Conservation (phyloP, 345 rosid species). For the Diplotaxis tenuifolia region DNA sequence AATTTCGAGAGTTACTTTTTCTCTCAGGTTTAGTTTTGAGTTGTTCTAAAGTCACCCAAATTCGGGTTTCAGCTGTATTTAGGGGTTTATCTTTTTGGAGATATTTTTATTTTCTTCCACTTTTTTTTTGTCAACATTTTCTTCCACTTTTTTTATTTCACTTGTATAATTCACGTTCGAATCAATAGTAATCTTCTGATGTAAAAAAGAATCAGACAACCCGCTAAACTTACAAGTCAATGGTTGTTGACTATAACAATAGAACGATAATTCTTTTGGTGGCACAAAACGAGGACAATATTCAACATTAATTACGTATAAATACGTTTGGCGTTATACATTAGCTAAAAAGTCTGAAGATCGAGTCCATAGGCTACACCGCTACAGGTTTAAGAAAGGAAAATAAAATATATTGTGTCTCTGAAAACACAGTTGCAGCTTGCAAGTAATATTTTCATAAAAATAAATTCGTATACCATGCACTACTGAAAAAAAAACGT, state of each 20-base stretch:
- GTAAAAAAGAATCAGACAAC: not conserved
- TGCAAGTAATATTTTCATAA: not conserved
- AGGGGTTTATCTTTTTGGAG: not conserved
- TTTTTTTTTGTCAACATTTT: not conserved
- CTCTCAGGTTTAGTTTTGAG: no score
- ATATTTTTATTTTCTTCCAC: not conserved
- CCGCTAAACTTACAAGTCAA: constrained; percentile 13
- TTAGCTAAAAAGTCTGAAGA: not conserved
- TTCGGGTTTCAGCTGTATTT: not conserved
- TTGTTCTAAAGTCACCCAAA: not conserved
- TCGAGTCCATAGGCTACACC: not conserved
- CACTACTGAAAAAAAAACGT: not conserved
- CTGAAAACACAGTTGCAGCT: not conserved
- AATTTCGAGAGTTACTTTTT: not conserved
- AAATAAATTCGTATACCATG: not conserved
- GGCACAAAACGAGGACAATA: not conserved
- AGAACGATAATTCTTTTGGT: not conserved
- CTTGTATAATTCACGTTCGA: not conserved
- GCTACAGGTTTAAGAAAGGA: not conserved
- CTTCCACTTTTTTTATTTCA: not conserved
- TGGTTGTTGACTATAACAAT: not conserved
- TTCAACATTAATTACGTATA: not conserved
- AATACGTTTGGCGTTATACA: constrained; percentile 1
- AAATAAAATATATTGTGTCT: not conserved
- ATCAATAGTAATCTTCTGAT: not conserved